A percentile compares a stretch with the other conserved stretches of the same genome.
phyloP scores from a whole-genome alignment of 495 filamentous ascomycete genomes.

The Chaetomium tenue region DNA sequence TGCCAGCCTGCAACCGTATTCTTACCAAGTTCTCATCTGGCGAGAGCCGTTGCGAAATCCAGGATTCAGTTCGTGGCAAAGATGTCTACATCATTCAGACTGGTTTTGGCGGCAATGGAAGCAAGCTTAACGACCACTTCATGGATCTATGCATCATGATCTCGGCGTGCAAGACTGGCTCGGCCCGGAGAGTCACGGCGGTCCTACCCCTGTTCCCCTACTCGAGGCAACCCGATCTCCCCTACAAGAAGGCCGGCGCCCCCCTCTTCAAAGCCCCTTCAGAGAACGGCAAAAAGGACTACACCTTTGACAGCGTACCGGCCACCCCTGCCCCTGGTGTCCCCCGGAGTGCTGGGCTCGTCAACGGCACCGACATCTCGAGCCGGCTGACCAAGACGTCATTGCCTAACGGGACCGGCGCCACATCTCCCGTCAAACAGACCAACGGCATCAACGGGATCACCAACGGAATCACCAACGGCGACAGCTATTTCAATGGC shows the following conservation, averaged over 20 bases:
- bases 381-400: constrained; percentile 57
- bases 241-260: constrained; percentile 93
- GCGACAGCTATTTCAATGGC: constrained; percentile 26
- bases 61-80: constrained; percentile 94
- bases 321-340: constrained; percentile 73
- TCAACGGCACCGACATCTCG: constrained; percentile 66
- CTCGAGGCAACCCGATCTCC: constrained; percentile 88
- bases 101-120: constrained; percentile 51
- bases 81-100: constrained; percentile 98
- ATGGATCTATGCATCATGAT: constrained; percentile 97
- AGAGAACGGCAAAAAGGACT: constrained; percentile 58
- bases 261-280: constrained; percentile 70
- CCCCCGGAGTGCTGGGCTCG: constrained; percentile 59
- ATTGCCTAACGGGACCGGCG: constrained; percentile 26
- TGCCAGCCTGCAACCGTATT: constrained; percentile 77
- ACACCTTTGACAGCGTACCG: constrained; percentile 92
- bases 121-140: constrained; percentile 78
- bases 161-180: constrained; percentile 95
- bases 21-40: constrained; percentile 93
- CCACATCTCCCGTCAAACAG: constrained; percentile 23
- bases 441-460: constrained; percentile 18
- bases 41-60: constrained; percentile 90
- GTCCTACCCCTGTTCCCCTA: constrained; percentile 96
- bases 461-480: constrained; percentile 11
- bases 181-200: constrained; percentile 85